Evolutionary conservation across 164 flowering plant species (phyloP).

Genomic region (Dillenia suffruticosa): DNA sequence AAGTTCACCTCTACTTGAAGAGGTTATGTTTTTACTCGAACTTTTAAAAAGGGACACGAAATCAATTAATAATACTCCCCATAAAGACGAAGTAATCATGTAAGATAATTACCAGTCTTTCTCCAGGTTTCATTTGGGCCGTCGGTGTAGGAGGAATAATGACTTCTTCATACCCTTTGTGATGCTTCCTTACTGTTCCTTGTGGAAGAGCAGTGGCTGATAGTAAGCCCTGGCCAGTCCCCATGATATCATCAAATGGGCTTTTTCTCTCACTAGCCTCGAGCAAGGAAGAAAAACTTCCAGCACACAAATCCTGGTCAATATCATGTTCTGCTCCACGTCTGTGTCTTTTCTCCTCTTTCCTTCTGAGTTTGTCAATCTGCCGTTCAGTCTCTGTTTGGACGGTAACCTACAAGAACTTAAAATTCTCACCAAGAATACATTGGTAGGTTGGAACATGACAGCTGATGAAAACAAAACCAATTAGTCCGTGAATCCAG

Average conservation of each 20-base stretch:
- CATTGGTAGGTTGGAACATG: neutral
- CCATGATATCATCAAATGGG: constrained; percentile 73
- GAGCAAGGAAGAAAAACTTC: constrained; percentile 74
- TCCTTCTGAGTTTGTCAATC: constrained; percentile 92
- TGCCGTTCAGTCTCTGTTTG: constrained; percentile 82
- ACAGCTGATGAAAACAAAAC: constrained; percentile 1
- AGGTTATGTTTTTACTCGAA: too few relatives aligned
- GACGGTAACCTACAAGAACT: constrained; percentile 68
- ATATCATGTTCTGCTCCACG: constrained; percentile 66
- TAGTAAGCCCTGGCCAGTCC: constrained; percentile 55
- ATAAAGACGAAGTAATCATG: too few relatives aligned
- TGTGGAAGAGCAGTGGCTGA: constrained; percentile 82
- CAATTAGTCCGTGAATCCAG: neutral
- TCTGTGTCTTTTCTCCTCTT: constrained; percentile 81
- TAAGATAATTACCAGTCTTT: constrained; percentile 66
- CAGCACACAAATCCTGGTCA: constrained; percentile 53
- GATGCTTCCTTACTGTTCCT: constrained; percentile 83
- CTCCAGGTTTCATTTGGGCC: constrained; percentile 94
- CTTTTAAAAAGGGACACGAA: too few relatives aligned
- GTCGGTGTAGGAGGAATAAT: constrained; percentile 80
- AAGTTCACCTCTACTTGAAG: too few relatives aligned
- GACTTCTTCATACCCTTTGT: constrained; percentile 95
- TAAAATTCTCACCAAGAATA: neutral
- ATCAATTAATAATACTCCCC: too few relatives aligned
- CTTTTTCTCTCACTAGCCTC: constrained; percentile 81